A percentile compares a stretch with the other conserved stretches of the same genome.
Conservation (phyloP, 352 stramenopile species). For the Nothophytophthora sp. region DNA sequence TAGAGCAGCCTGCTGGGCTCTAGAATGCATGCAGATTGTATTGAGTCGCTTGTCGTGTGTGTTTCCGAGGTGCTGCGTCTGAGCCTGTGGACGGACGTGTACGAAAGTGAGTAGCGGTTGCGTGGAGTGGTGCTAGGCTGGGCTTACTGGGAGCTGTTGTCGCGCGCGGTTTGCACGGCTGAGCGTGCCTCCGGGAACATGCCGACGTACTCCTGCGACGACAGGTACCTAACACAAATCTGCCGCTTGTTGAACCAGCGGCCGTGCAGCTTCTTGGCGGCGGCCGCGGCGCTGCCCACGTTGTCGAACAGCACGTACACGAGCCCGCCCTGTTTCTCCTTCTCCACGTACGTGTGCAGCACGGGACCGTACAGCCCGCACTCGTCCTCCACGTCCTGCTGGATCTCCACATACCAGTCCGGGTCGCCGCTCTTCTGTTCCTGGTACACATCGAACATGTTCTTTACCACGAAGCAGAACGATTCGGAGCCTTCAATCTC, state of each 20-base stretch:
- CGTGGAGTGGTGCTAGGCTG: neutral
- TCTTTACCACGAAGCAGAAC: slow-evolving; percentile 92
- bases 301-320: slow-evolving; percentile 89
- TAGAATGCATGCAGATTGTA: neutral
- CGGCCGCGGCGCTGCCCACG: slow-evolving; percentile 46
- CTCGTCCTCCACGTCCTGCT: slow-evolving; percentile 88
- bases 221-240: slow-evolving; percentile 88
- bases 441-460: slow-evolving; percentile 91
- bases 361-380: slow-evolving; percentile 72
- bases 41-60: neutral
- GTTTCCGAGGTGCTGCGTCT: neutral
- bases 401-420: slow-evolving; percentile 86
- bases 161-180: slow-evolving; percentile 59
- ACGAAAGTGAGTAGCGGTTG: slow-evolving; percentile 4
- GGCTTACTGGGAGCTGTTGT: slow-evolving; percentile 34
- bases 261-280: slow-evolving; percentile 79
- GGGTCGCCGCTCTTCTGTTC: slow-evolving; percentile 73
- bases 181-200: slow-evolving; percentile 84
- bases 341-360: slow-evolving; percentile 82
- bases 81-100: slow-evolving; percentile 25
- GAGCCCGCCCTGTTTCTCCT: slow-evolving; percentile 82
- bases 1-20: neutral
- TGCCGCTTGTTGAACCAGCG: slow-evolving; percentile 92
- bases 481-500: slow-evolving; percentile 76
- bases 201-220: slow-evolving; percentile 86